Percentiles rank a stretch among this genome's conserved stretches.
These are phyloP conservation scores for Manihot esculenta DNA, from an alignment of 441 rosid species.

Conservation along the genomic window DNA sequence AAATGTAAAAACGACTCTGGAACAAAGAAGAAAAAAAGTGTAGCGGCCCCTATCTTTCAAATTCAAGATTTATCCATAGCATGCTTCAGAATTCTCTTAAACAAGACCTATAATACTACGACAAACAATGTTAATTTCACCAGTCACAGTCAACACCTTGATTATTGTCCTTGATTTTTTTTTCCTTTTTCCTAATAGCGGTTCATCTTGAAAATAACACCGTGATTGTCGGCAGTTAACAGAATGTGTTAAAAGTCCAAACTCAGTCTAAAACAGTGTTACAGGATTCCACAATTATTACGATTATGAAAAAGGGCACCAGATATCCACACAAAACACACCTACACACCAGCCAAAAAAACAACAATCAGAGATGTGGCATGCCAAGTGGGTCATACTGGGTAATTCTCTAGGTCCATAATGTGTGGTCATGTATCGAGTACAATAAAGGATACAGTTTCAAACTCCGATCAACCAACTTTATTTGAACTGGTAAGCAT, in stretches of 20 bases:
- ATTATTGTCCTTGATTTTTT: not conserved
- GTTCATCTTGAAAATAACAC: constrained; percentile 10
- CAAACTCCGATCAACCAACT: not conserved
- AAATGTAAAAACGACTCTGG: no score
- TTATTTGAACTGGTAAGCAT: not conserved
- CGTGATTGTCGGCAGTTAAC: constrained; percentile 15
- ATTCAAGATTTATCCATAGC: no score
- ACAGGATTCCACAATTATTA: not conserved
- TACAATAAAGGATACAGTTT: not conserved
- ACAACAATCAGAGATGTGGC: not conserved
- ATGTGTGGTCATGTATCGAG: constrained; percentile 4
- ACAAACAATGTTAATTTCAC: not conserved
- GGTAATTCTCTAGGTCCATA: not conserved
- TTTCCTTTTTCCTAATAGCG: not conserved
- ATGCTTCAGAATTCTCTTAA: not conserved
- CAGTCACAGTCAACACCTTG: not conserved
- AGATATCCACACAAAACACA: not conserved
- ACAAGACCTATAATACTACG: not conserved
- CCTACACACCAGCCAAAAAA: not conserved
- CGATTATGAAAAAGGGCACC: not conserved
- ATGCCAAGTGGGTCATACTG: not conserved
- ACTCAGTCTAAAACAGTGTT: not conserved
- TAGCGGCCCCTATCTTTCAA: no score
- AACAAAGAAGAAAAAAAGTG: no score
- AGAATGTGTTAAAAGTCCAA: not conserved